Conservation (phyloP, 805 yeast species). For the Myxozyma geophila region DNA sequence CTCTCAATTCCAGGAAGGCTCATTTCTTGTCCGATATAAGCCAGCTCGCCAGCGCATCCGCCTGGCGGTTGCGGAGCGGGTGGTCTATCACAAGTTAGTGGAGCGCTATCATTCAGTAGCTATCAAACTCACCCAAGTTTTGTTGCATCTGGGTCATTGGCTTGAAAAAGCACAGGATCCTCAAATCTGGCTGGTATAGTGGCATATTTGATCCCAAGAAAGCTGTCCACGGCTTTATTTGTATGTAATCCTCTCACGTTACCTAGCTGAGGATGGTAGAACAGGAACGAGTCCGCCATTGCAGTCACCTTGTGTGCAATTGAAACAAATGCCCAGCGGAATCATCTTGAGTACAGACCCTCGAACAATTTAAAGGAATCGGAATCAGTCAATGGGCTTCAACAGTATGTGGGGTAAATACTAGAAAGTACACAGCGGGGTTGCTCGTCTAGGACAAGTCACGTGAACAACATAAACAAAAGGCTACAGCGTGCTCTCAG, state of each 20-base stretch:
- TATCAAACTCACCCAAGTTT: slow-evolving; percentile 1
- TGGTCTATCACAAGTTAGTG: slow-evolving; percentile 6
- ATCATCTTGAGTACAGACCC: background rate
- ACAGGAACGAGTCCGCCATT: background rate
- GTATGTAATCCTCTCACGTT: slow-evolving; percentile 1
- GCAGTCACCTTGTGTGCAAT: background rate
- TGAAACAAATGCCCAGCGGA: background rate
- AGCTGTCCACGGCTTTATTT: background rate
- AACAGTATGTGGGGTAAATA: too few relatives aligned
- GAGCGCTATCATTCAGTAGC: background rate
- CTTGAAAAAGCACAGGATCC: slow-evolving; percentile 1
- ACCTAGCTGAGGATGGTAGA: slow-evolving; percentile 3
- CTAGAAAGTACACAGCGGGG: too few relatives aligned
- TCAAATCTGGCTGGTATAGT: slow-evolving; percentile 8
- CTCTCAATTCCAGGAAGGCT: slow-evolving; percentile 5
- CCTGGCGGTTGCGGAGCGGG: slow-evolving; percentile 20
- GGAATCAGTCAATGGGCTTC: too few relatives aligned
- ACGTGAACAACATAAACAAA: background rate
- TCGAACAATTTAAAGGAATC: background rate
- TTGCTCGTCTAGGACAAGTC: background rate
- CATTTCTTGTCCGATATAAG: slow-evolving; percentile 10
- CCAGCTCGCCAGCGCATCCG: slow-evolving; percentile 14
- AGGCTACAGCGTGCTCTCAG: background rate
- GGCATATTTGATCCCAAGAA: slow-evolving; percentile 14
- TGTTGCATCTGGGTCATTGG: slow-evolving; percentile 6